Percentiles rank a stretch among this genome's conserved stretches.
These are phyloP conservation scores for Acidiella bohemica DNA, from an alignment of 495 filamentous ascomycete species.

Conservation along the genomic window DNA sequence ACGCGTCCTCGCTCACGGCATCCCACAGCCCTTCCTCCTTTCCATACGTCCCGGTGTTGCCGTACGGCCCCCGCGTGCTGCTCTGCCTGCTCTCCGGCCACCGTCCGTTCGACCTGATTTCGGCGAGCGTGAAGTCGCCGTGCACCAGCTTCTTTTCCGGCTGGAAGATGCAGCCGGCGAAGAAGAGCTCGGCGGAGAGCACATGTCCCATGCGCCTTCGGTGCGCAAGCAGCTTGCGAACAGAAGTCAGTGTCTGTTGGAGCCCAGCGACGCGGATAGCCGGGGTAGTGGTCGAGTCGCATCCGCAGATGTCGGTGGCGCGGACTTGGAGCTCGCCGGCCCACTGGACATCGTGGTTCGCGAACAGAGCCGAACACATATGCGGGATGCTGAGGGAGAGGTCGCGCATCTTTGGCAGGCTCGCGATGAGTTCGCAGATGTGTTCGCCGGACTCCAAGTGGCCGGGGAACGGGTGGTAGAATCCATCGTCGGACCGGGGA, in stretches of 20 bases:
- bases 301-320: slow-evolving; percentile 33
- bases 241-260: slow-evolving; percentile 27
- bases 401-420: slow-evolving; percentile 34
- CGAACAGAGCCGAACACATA: slow-evolving; percentile 37
- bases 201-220: slow-evolving; percentile 17
- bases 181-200: slow-evolving; percentile 36
- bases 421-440: slow-evolving; percentile 35
- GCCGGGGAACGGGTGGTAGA: slow-evolving; percentile 34
- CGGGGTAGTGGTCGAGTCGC: slow-evolving; percentile 10
- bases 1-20: slow-evolving; percentile 34
- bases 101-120: slow-evolving; percentile 27
- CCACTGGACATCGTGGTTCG: slow-evolving; percentile 32
- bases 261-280: slow-evolving; percentile 18
- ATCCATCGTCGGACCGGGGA: slow-evolving; percentile 37
- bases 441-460: slow-evolving; percentile 26
- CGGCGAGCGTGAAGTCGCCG: slow-evolving; percentile 33
- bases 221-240: slow-evolving; percentile 29
- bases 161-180: slow-evolving; percentile 36
- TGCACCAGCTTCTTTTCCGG: slow-evolving; percentile 34
- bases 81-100: slow-evolving; percentile 29
- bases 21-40: slow-evolving; percentile 32
- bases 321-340: slow-evolving; percentile 38
- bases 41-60: slow-evolving; percentile 39
- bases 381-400: slow-evolving; percentile 37
- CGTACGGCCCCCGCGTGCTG: slow-evolving; percentile 39